A percentile compares a stretch with the other conserved stretches of the same genome.
phyloP scores from a whole-genome alignment of 306 rosid genomes.

The Ormosia emarginata region DNA sequence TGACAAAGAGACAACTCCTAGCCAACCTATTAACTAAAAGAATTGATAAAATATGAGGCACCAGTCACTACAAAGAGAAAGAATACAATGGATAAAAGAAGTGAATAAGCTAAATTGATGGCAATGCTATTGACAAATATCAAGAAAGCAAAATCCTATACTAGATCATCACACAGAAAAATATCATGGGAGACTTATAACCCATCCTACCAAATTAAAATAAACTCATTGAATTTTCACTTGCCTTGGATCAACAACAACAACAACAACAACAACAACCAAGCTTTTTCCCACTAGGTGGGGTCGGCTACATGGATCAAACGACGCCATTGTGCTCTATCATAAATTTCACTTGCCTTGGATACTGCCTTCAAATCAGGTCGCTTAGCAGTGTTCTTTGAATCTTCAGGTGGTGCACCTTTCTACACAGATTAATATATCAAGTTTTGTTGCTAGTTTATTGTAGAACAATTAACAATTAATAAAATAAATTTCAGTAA shows the following conservation, averaged over 20 bases:
- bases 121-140: neutral
- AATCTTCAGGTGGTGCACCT: conserved; percentile 9
- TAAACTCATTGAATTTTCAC: conserved; percentile 18
- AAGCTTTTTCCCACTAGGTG: too few relatives aligned
- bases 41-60: neutral
- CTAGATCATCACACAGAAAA: neutral
- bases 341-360: conserved; percentile 65
- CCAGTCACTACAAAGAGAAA: neutral
- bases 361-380: conserved; percentile 90
- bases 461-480: neutral
- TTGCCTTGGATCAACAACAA: conserved; percentile 73
- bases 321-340: too few relatives aligned
- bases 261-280: too few relatives aligned
- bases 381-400: conserved; percentile 51
- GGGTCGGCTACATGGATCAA: too few relatives aligned
- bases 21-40: neutral
- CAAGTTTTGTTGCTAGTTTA: neutral
- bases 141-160: neutral
- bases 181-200: neutral
- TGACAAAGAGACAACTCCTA: neutral
- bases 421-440: conserved; percentile 33
- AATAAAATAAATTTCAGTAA: neutral
- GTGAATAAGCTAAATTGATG: neutral
- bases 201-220: neutral
- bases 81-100: neutral